Percentiles rank a stretch among this genome's conserved stretches.
These are phyloP conservation scores for Tilletiopsis washingtonensis DNA, from an alignment of 1,284 basidiomycete species.

Conservation along the genomic window DNA sequence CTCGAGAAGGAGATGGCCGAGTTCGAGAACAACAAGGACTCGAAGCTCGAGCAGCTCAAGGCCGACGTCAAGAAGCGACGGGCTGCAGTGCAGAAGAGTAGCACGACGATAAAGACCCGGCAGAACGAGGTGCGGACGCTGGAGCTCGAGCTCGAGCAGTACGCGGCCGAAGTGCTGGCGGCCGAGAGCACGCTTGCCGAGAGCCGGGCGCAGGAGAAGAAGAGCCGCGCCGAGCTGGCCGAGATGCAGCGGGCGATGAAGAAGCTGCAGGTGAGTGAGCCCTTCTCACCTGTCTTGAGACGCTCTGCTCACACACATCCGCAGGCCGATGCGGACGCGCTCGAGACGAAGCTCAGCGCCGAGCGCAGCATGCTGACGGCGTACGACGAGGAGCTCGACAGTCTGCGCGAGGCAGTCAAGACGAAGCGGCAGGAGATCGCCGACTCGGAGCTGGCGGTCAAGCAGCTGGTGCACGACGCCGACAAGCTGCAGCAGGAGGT, in stretches of 20 bases:
- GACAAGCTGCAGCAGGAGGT: constrained; percentile 52
- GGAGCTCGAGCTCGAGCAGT: constrained; percentile 79
- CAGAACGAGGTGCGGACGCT: constrained; percentile 85
- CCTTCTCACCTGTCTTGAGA: too few relatives aligned
- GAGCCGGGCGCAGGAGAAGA: constrained; percentile 57
- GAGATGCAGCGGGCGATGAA: constrained; percentile 56
- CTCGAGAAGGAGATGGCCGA: constrained; percentile 95
- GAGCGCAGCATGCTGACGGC: constrained; percentile 76
- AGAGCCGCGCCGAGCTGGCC: constrained; percentile 61
- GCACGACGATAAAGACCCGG: constrained; percentile 69
- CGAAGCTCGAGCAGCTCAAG: constrained; percentile 86
- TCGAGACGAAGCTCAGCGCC: constrained; percentile 65
- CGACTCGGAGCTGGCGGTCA: constrained; percentile 64
- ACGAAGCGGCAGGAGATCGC: constrained; percentile 67
- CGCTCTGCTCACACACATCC: neutral
- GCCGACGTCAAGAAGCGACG: constrained; percentile 73
- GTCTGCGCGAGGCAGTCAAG: constrained; percentile 72
- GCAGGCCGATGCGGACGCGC: constrained; percentile 59
- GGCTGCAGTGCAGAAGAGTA: constrained; percentile 68
- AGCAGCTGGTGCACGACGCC: constrained; percentile 56
- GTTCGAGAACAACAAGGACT: constrained; percentile 96
- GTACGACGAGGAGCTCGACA: constrained; percentile 79
- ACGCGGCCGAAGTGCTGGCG: constrained; percentile 65
- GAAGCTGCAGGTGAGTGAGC: constrained; percentile 52
- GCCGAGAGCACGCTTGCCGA: constrained; percentile 59